A percentile compares a stretch with the other conserved stretches of the same genome.
Evolutionary conservation across 768 basidiomycete species (phyloP).

Genomic region (Naganishia antarctica): DNA sequence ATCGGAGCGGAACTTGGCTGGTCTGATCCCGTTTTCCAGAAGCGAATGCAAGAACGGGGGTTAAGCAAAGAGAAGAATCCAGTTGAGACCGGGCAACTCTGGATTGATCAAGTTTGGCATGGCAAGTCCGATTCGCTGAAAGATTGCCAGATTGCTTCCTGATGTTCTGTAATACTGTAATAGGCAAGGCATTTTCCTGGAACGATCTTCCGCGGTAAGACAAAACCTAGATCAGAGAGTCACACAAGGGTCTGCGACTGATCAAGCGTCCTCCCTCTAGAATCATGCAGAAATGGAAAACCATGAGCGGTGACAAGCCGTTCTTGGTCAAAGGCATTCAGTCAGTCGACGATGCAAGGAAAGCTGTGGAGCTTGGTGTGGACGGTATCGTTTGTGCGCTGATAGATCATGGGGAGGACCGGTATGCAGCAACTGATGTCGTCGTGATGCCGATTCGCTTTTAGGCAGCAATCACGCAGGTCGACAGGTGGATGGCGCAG

Average conservation of each 20-base stretch:
- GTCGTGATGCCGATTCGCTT: neutral
- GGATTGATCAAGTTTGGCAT: slow-evolving; percentile 38
- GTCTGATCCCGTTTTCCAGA: slow-evolving; percentile 55
- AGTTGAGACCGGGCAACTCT: slow-evolving; percentile 34
- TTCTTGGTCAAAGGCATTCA: slow-evolving; percentile 65
- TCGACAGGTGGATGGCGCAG: slow-evolving; percentile 66
- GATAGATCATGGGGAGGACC: too few relatives aligned
- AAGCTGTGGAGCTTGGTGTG: slow-evolving; percentile 61
- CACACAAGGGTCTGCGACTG: neutral
- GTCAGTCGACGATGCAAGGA: slow-evolving; percentile 63
- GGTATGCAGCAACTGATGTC: too few relatives aligned
- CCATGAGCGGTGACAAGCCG: slow-evolving; percentile 53
- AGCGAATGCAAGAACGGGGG: slow-evolving; percentile 52
- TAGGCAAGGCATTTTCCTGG: slow-evolving; percentile 58
- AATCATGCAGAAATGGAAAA: slow-evolving; percentile 35
- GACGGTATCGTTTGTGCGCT: slow-evolving; percentile 64
- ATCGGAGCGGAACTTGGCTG: slow-evolving; percentile 54
- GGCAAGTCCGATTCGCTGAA: neutral
- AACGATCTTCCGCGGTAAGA: slow-evolving; percentile 52
- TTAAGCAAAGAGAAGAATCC: slow-evolving; percentile 42
- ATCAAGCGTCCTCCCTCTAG: neutral
- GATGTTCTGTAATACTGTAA: too few relatives aligned
- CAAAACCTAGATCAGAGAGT: neutral
- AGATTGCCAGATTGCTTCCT: slow-evolving; percentile 35
- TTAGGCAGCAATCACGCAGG: slow-evolving; percentile 61